A percentile compares a stretch with the other conserved stretches of the same genome.
Evolutionary conservation across 164 flowering plant species (phyloP).

Genomic region (Sextonia rubra): DNA sequence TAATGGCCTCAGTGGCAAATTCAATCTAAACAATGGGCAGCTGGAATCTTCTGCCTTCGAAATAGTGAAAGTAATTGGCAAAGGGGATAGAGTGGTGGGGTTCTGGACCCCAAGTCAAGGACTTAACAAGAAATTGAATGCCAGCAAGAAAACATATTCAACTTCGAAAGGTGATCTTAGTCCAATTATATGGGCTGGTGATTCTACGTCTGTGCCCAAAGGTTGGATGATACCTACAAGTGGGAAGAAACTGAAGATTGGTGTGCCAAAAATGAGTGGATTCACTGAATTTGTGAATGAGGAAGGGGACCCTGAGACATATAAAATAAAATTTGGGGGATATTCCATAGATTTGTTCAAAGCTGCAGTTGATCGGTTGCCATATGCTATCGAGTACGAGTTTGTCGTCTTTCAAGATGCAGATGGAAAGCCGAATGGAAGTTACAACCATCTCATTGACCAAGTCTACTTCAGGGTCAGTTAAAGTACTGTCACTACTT

Average conservation of each 20-base stretch:
- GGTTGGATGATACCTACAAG: constrained; percentile 9
- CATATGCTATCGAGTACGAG: constrained; percentile 13
- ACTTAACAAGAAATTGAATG: background rate
- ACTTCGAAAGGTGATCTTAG: background rate
- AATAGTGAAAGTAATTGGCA: constrained; percentile 26
- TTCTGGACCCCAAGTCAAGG: constrained; percentile 29
- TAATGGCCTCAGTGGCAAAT: constrained; percentile 26
- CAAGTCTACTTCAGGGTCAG: background rate
- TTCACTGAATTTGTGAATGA: constrained; percentile 3
- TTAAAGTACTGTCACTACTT: background rate
- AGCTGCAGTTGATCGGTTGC: constrained; percentile 6
- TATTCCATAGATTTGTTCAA: constrained; percentile 17
- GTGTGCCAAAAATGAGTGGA: background rate
- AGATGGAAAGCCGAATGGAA: constrained; percentile 4
- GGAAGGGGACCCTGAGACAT: background rate
- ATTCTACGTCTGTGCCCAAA: constrained; percentile 6
- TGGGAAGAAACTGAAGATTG: constrained; percentile 8
- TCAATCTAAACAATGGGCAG: constrained; percentile 19
- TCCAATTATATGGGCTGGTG: constrained; percentile 13
- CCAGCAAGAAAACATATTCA: background rate
- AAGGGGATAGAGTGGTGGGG: constrained; percentile 20
- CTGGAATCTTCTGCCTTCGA: constrained; percentile 16
- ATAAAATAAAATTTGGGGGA: background rate
- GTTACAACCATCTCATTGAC: constrained; percentile 1
- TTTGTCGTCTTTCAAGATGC: constrained; percentile 5